A percentile compares a stretch with the other conserved stretches of the same genome.
These are phyloP conservation scores for Aspergillus hortae DNA, from an alignment of 2,329 filamentous ascomycete species.

Conservation along the genomic window DNA sequence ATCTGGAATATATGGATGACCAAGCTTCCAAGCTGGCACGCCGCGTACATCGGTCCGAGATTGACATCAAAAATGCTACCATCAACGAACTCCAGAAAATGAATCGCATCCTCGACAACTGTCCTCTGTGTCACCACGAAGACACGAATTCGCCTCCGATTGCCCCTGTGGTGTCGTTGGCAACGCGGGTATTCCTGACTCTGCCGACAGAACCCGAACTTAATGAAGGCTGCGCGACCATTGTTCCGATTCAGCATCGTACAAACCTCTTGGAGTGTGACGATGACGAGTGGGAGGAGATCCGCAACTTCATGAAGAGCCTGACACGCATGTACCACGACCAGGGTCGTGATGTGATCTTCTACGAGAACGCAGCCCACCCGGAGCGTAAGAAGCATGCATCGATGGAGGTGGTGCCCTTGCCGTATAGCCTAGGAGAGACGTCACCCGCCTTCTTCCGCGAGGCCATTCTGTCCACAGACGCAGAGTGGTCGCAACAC, in stretches of 20 bases:
- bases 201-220: conserved; percentile 87
- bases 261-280: conserved; percentile 94
- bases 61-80: conserved; percentile 81
- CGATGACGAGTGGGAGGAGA: conserved; percentile 98
- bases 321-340: conserved; percentile 92
- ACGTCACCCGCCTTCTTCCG: conserved; percentile 92
- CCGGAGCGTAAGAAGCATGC: conserved; percentile 79
- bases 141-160: conserved; percentile 72
- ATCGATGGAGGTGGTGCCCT: conserved; percentile 77
- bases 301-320: conserved; percentile 98
- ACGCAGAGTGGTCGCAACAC: conserved; percentile 95
- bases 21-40: conserved; percentile 87
- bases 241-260: conserved; percentile 83
- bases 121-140: conserved; percentile 89
- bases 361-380: conserved; percentile 93
- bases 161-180: conserved; percentile 82
- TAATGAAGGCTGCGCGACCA: conserved; percentile 75
- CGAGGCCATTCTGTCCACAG: conserved; percentile 82
- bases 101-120: conserved; percentile 79
- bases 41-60: conserved; percentile 80
- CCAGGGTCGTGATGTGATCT: conserved; percentile 85
- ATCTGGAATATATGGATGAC: conserved; percentile 96
- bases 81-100: conserved; percentile 87
- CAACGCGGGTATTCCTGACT: conserved; percentile 81
- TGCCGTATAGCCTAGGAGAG: conserved; percentile 87